Base-by-base conservation (phyloP, 192 early-diverging fungal genomes). In the Pilaira anomala region DNA sequence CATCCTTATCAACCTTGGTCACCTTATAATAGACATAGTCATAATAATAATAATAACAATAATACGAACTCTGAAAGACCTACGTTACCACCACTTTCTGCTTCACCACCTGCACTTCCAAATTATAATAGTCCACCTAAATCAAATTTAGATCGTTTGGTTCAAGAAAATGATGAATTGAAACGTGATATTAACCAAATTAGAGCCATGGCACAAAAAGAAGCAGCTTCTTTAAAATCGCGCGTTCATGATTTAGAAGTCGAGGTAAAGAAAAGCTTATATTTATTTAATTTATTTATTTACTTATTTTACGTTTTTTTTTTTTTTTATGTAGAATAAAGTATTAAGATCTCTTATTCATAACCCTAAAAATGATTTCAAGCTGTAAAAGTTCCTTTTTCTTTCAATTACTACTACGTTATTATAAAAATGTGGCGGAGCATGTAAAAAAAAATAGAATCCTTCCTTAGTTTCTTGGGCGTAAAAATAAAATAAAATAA, bases 161-260 rank as follows among this genome's bases (percentile, higher is more conserved):
- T 41, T 3, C 33, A 58, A 42, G 56, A 58, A 24, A 58, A 58
- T 26, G 56, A 42, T 21, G 56, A 58, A 25, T 33, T 58, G 13
- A 58, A 58, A 42, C 56, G 56, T 21, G 56, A 58, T 22, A 40
- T 58, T 40, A 42, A 58, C 33, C 56, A 58, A 39, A 28, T 58
- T 24, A 58, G 56, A 58, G 9, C 46, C 9, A 51, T 50, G 48
- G 62, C 62, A 24, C 28, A 52, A 4, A 63, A 48, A 29, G 59
- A 60, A 21, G 25, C 41, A 13, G 8, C 13, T 6, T 22, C 33
- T 6, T 39, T 52, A 12, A 52, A 63, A 26, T 52, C 49, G 7
- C 48, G 49, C 22, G 28, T 63, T n/a, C 62, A 63, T 51, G 62
- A 63, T 14, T 29, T 63, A 19, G 62, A 51, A 51, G 49, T 63